phyloP scores from a whole-genome alignment of 345 rosid genomes.

The Sonneratia caseolaris region DNA sequence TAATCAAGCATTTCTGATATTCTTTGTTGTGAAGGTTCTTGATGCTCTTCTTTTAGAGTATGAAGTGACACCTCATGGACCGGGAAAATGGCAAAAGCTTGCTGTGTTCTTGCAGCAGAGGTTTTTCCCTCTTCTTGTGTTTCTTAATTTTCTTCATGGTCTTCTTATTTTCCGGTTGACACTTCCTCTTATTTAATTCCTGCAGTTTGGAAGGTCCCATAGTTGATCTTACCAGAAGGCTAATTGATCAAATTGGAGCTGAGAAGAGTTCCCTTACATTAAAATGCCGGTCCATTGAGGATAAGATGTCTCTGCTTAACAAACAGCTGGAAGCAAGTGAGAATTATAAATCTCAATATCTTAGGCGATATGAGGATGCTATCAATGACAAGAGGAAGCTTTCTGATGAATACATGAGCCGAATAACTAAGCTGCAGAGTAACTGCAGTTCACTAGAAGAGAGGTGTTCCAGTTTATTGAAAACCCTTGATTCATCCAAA shows the following conservation, averaged over 20 bases:
- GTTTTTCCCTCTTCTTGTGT: conserved; percentile 19
- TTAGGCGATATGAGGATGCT: conserved; percentile 89
- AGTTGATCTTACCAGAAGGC: conserved; percentile 68
- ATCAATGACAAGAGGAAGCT: conserved; percentile 85
- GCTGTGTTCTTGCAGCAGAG: conserved; percentile 79
- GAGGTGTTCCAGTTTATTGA: conserved; percentile 64
- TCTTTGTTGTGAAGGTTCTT: conserved; percentile 45
- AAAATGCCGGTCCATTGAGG: conserved; percentile 80
- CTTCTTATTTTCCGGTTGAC: conserved; percentile 1
- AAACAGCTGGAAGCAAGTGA: conserved; percentile 90
- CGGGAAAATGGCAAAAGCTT: conserved; percentile 89
- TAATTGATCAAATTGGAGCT: conserved; percentile 63
- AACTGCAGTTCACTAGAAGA: conserved; percentile 68
- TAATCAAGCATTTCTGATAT: background rate
- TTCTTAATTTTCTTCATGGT: background rate
- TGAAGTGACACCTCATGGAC: conserved; percentile 71
- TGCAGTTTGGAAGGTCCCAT: conserved; percentile 90
- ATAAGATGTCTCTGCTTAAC: conserved; percentile 58
- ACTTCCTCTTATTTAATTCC: background rate
- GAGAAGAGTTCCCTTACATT: conserved; percentile 72
- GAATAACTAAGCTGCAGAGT: conserved; percentile 68
- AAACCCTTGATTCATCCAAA: conserved; percentile 60
- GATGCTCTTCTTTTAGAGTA: conserved; percentile 71
- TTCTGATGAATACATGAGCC: conserved; percentile 64
- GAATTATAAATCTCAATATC: conserved; percentile 67